These are phyloP conservation scores for Jamesozyma spencerorum DNA, from an alignment of 805 yeast genomes.

Conservation along the genomic window DNA sequence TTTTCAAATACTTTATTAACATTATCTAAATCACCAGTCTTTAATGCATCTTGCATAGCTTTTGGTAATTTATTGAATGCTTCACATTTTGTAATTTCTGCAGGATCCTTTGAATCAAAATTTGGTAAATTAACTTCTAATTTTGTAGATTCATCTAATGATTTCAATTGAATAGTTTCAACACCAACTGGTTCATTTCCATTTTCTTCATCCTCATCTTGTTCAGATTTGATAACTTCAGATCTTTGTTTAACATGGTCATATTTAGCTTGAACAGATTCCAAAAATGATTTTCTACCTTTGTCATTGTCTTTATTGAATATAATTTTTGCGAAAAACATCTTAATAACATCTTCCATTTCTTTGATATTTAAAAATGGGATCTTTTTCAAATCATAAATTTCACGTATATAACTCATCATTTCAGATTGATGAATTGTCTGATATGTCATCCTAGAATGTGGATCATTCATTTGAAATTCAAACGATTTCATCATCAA, in stretches of 20 bases:
- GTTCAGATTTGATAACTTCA: constrained; percentile 50
- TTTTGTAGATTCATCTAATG: constrained; percentile 76
- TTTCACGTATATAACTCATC: constrained; percentile 55
- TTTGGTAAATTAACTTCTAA: constrained; percentile 63
- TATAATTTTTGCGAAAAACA: constrained; percentile 58
- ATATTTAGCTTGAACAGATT: constrained; percentile 67
- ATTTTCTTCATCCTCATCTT: constrained; percentile 31
- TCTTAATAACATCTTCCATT: constrained; percentile 40
- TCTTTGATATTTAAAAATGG: constrained; percentile 27
- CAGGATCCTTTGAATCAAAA: constrained; percentile 39
- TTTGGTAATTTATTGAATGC: constrained; percentile 50
- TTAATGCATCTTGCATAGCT: constrained; percentile 67
- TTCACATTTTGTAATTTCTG: constrained; percentile 38
- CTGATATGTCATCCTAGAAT: constrained; percentile 40
- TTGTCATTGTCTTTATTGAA: constrained; percentile 34
- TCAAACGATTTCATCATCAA: constrained; percentile 90
- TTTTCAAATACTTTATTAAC: constrained; percentile 75
- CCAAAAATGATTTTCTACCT: constrained; percentile 58
- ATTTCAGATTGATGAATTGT: constrained; percentile 74
- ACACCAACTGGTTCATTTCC: constrained; percentile 48
- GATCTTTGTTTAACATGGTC: constrained; percentile 70
- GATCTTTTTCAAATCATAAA: constrained; percentile 31
- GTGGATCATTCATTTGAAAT: constrained; percentile 48
- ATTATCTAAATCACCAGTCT: constrained; percentile 59
- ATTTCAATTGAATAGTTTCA: constrained; percentile 76